Conservation (phyloP, 2,329 filamentous ascomycete species). For the Diaporthe ampelina region DNA sequence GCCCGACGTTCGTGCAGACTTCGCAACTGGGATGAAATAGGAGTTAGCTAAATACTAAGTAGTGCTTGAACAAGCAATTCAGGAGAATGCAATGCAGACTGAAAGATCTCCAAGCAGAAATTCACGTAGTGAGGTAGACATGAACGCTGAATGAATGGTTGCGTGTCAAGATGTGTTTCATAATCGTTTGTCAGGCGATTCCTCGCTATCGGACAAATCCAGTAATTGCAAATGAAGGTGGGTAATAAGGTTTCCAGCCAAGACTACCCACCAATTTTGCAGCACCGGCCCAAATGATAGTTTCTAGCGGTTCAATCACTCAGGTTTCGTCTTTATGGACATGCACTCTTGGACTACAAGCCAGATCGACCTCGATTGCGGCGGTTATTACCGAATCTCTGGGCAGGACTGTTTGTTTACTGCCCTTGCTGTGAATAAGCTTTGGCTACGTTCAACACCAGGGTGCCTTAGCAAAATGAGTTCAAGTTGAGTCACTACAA, state of each 20-base stretch:
- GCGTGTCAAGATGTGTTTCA: slow-evolving; percentile 28
- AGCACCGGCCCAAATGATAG: background rate
- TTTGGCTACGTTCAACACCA: background rate
- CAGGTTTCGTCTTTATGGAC: slow-evolving; percentile 16
- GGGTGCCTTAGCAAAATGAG: too few relatives aligned
- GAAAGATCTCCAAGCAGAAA: background rate
- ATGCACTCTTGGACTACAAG: background rate
- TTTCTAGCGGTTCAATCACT: background rate
- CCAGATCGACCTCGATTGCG: background rate
- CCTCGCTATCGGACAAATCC: background rate
- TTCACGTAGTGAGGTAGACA: background rate
- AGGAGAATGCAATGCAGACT: background rate
- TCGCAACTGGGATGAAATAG: background rate
- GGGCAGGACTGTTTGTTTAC: slow-evolving; percentile 17
- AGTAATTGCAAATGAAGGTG: slow-evolving; percentile 20
- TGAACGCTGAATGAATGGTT: background rate
- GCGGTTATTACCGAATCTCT: slow-evolving; percentile 12
- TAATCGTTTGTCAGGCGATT: background rate
- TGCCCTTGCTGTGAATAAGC: slow-evolving; percentile 3
- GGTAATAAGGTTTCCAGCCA: slow-evolving; percentile 25
- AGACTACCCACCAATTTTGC: slow-evolving; percentile 16
- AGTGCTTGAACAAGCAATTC: background rate
- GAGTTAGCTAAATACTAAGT: background rate
- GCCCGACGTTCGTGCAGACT: background rate
- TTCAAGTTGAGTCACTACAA: too few relatives aligned